Conservation (phyloP, 2,329 filamentous ascomycete species). For the Neocucurbitaria cava region DNA sequence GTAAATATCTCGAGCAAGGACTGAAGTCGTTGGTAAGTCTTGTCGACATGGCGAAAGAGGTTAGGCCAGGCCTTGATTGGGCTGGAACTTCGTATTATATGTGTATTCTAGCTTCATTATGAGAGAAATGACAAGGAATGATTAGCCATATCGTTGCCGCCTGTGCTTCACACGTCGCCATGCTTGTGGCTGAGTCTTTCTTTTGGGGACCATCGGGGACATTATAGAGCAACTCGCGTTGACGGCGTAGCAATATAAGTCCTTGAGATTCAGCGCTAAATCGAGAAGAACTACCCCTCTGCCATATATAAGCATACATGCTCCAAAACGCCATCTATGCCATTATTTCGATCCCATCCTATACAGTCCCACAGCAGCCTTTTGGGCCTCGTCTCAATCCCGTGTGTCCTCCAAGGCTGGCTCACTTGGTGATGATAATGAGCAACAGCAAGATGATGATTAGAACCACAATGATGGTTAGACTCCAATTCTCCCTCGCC, state of each 20-base stretch:
- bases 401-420: no score
- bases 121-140: not conserved
- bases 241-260: not conserved
- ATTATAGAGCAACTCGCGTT: not conserved
- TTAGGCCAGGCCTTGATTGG: not conserved
- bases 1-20: not conserved
- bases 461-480: conserved; percentile 78
- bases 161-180: not conserved
- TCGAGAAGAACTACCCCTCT: not conserved
- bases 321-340: conserved; percentile 12
- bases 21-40: conserved; percentile 8
- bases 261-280: not conserved
- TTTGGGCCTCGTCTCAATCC: not conserved
- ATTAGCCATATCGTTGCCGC: not conserved
- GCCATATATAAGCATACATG: not conserved
- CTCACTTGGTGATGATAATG: conserved; percentile 68
- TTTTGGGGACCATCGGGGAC: not conserved
- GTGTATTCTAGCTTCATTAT: conserved; percentile 9
- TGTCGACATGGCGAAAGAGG: not conserved
- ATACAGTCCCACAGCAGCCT: not conserved
- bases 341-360: not conserved
- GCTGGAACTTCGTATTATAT: conserved; percentile 2
- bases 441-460: conserved; percentile 83
- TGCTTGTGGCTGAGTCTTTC: not conserved
- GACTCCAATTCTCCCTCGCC: conserved; percentile 85